Base-by-base conservation (phyloP, 2,329 filamentous ascomycete genomes). In the Coniochaeta sp. region DNA sequence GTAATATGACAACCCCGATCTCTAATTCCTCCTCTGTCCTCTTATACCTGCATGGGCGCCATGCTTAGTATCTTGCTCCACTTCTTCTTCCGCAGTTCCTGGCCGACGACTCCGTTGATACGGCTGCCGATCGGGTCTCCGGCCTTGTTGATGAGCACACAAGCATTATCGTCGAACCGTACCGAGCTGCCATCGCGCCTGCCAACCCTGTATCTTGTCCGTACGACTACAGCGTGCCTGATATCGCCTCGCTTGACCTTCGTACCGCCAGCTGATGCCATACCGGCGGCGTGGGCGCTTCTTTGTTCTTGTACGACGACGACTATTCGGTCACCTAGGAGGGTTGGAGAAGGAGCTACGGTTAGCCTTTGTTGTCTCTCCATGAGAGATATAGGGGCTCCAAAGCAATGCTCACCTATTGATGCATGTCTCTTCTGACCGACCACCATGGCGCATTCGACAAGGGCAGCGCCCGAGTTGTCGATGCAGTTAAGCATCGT, bases 401-500 rank as follows among this genome's bases (percentile, higher is more conserved):
- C 5, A n/a, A n/a, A 36, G 34, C 14, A 12, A 17, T 10, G 54
- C 82, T 69, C 83, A 96, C 93, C 95, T 71, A 99, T 93, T 71
- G 88, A 89, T 62, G 93, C 95, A 70, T 88, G 86, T 67, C 87
- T 81, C 80, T 97, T 96, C 79, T 93, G 95, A 71, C 91, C 91
- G 70, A 99, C 81, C 64, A 98, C 89, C 73, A 93, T 89, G 74
- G 89, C 90, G 79, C 95, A 99, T 80, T 99, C 95, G 78, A 98
- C 95, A 67, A 99, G 83, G 69, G 95, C 93, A 68, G 95, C 95
- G 73, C 95, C 95, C 66, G 95, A 98, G 82, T 97, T 99, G 88
- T 99, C 95, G 86, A 99, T 98, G 88, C 95, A 98, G 79, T 95
- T 97, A 70, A 99, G 85, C 86, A 99, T 91, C 73, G 93, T 90